Percentiles rank a stretch among this genome's conserved stretches.
Conservation (phyloP, 2,329 filamentous ascomycete genomes). For the Paraphoma sp. region DNA sequence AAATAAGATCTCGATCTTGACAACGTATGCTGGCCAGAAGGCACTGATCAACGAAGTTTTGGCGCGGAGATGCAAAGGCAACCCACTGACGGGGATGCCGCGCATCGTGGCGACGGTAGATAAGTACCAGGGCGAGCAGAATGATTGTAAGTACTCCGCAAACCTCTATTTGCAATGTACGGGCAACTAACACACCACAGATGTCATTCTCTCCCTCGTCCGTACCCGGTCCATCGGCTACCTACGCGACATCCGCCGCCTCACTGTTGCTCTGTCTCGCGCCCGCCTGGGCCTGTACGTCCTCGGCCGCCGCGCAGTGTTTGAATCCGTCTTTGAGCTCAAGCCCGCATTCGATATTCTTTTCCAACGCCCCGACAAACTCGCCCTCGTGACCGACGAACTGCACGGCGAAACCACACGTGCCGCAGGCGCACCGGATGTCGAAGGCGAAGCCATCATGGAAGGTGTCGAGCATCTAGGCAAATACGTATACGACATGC, state of each 20-base stretch:
- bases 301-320: slow-evolving; percentile 84
- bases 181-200: slow-evolving; percentile 53
- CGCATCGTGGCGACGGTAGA: slow-evolving; percentile 93
- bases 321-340: slow-evolving; percentile 87
- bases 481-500: slow-evolving; percentile 97
- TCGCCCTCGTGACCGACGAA: slow-evolving; percentile 83
- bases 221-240: slow-evolving; percentile 90
- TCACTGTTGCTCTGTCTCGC: slow-evolving; percentile 93
- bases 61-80: slow-evolving; percentile 80
- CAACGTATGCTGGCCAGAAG: slow-evolving; percentile 91
- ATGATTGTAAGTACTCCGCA: slow-evolving; percentile 77
- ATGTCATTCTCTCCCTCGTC: slow-evolving; percentile 91
- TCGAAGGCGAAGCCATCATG: slow-evolving; percentile 71
- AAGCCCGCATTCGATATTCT: slow-evolving; percentile 84
- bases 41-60: slow-evolving; percentile 90
- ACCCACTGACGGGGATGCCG: slow-evolving; percentile 85
- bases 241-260: slow-evolving; percentile 86
- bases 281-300: slow-evolving; percentile 92
- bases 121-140: slow-evolving; percentile 99
- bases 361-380: slow-evolving; percentile 77
- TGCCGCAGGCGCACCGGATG: slow-evolving; percentile 45
- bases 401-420: slow-evolving; percentile 75
- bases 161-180: background rate
- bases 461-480: slow-evolving; percentile 92
- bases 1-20: slow-evolving; percentile 81